A percentile compares a stretch with the other conserved stretches of the same genome.
phyloP scores from a whole-genome alignment of 768 basidiomycete species.

The Lenzites betulinus region DNA sequence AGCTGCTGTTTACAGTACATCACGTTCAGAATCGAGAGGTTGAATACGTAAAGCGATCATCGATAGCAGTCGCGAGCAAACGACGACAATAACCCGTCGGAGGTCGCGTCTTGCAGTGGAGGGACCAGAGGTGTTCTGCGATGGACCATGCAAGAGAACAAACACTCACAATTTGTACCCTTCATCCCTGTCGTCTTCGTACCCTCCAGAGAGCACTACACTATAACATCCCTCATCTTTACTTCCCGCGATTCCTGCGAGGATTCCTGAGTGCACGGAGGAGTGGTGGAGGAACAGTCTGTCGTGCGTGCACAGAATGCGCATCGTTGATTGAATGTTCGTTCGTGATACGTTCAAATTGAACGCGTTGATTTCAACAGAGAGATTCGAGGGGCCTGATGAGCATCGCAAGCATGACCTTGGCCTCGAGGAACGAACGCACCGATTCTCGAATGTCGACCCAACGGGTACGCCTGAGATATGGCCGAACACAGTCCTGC shows the following conservation, averaged over 20 bases:
- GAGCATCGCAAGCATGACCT: too few species aligned
- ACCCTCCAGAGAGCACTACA: conserved; percentile 25
- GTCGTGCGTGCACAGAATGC: not conserved
- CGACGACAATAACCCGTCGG: not conserved
- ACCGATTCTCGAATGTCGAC: conserved; percentile 20
- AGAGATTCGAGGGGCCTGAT: too few species aligned
- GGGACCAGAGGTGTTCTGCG: too few species aligned
- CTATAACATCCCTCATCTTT: conserved; percentile 21
- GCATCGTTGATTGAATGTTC: not conserved
- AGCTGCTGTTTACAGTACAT: not conserved
- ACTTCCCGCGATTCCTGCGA: conserved; percentile 24
- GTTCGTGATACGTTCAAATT: not conserved
- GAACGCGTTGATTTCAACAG: not conserved
- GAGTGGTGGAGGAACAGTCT: conserved; percentile 16
- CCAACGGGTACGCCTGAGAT: conserved; percentile 13
- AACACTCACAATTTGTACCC: conserved; percentile 24
- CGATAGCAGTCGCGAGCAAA: too few species aligned
- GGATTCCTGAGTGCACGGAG: conserved; percentile 20
- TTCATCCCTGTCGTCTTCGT: conserved; percentile 27
- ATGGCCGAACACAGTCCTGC: conserved; percentile 13
- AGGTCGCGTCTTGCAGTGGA: too few species aligned
- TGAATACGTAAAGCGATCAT: not conserved
- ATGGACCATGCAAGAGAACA: not conserved
- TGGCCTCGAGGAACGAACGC: not conserved
- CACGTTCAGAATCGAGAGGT: not conserved